Conservation (phyloP, 305 asterid species). For the Euphrasia arctica region DNA sequence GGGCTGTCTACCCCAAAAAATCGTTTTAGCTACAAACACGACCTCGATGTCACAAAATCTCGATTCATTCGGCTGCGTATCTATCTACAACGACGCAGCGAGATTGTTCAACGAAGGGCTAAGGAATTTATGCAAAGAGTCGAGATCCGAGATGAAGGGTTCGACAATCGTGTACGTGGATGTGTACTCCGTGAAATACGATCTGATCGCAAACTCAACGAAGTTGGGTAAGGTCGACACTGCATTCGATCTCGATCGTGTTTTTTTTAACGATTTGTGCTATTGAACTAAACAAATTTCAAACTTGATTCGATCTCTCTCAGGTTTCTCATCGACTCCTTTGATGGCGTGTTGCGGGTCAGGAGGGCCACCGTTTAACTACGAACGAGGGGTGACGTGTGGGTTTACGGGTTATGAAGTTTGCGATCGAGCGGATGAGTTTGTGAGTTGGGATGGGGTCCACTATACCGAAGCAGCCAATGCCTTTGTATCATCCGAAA, state of each 20-base stretch:
- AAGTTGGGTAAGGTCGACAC: conserved; percentile 45
- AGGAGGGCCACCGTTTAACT: conserved; percentile 89
- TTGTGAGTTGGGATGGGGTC: conserved; percentile 80
- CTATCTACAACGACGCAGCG: conserved; percentile 59
- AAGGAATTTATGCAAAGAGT: conserved; percentile 37
- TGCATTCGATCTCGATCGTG: background rate
- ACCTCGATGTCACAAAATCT: conserved; percentile 30
- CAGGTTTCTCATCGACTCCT: conserved; percentile 50
- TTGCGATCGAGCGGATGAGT: conserved; percentile 45
- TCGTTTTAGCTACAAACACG: conserved; percentile 36
- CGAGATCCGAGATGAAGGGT: conserved; percentile 58
- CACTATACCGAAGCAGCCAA: conserved; percentile 88
- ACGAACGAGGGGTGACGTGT: conserved; percentile 43
- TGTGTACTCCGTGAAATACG: conserved; percentile 64
- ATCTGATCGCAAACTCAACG: conserved; percentile 67
- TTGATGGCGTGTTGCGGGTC: conserved; percentile 84
- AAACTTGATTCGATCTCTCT: no score
- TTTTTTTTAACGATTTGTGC: no score
- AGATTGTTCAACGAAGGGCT: conserved; percentile 64
- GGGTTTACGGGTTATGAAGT: conserved; percentile 60
- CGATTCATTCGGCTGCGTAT: conserved; percentile 69
- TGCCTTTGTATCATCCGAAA: conserved; percentile 49
- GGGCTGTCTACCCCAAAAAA: conserved; percentile 82
- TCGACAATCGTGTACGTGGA: conserved; percentile 71
- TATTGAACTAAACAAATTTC: no score